A percentile compares a stretch with the other conserved stretches of the same genome.
Conservation (phyloP, 2,329 filamentous ascomycete genomes). For the Xylariales sp. region DNA sequence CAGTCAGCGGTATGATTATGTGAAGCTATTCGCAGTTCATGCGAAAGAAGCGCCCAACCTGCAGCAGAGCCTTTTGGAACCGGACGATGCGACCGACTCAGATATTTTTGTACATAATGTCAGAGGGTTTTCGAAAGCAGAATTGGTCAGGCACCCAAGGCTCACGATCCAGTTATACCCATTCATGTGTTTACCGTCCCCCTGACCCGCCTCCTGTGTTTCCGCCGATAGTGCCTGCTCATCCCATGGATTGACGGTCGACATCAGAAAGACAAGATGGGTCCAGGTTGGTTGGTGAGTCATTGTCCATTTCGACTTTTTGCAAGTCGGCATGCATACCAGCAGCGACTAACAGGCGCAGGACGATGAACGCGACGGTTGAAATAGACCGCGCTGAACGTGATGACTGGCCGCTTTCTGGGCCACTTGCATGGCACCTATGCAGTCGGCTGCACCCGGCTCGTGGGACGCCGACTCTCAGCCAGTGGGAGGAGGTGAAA, state of each 20-base stretch:
- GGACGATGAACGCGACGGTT: conserved; percentile 23
- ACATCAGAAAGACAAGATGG: conserved; percentile 21
- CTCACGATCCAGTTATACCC: conserved; percentile 23
- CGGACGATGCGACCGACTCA: conserved; percentile 13
- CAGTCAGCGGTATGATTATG: conserved; percentile 17
- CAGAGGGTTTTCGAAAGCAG: conserved; percentile 4
- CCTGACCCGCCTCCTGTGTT: conserved; percentile 13
- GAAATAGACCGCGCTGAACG: conserved; percentile 21
- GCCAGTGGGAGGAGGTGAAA: conserved; percentile 24
- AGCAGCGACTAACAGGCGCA: conserved; percentile 13
- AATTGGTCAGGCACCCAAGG: conserved; percentile 6
- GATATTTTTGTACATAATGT: conserved; percentile 5
- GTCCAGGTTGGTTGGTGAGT: conserved; percentile 24
- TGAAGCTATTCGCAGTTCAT: conserved; percentile 28
- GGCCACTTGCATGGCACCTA: conserved; percentile 17
- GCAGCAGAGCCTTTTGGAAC: conserved; percentile 13
- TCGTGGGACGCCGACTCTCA: conserved; percentile 17
- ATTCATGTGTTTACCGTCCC: conserved; percentile 12
- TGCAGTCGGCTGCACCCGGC: conserved; percentile 19
- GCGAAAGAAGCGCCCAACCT: conserved; percentile 18
- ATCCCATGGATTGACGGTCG: conserved; percentile 12
- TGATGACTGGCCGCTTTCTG: conserved; percentile 23
- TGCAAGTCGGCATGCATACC: conserved; percentile 23
- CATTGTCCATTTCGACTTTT: conserved; percentile 16
- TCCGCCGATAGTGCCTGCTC: conserved; percentile 10